Percentiles rank a stretch among this genome's conserved stretches.
phyloP scores from a whole-genome alignment of 2,329 filamentous ascomycete species.

The Elsinoe batatas region DNA sequence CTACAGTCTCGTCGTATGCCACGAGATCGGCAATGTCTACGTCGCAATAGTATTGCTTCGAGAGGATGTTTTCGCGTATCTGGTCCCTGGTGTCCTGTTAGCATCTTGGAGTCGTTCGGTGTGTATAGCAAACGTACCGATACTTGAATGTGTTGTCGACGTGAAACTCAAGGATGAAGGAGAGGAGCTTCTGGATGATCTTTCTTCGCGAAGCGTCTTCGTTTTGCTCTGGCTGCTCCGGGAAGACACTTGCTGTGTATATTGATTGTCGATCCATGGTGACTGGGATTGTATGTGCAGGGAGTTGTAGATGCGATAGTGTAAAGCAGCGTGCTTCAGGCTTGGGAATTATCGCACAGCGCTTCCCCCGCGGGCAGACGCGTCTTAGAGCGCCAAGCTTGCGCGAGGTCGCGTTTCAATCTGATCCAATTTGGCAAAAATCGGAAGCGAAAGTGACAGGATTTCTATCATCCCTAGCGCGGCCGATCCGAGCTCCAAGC shows the following conservation, averaged over 20 bases:
- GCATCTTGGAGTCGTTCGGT: constrained; percentile 14
- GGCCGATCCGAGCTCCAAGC: not conserved
- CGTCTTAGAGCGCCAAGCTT: not conserved
- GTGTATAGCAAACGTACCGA: constrained; percentile 46
- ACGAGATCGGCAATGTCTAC: constrained; percentile 93
- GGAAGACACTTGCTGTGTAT: constrained; percentile 75
- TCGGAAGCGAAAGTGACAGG: not conserved
- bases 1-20: constrained; percentile 90
- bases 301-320: not conserved
- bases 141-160: constrained; percentile 94
- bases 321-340: not conserved
- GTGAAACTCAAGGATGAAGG: constrained; percentile 88
- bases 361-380: constrained; percentile 2
- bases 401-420: constrained; percentile 7
- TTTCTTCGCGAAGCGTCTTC: constrained; percentile 33
- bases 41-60: constrained; percentile 93
- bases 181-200: constrained; percentile 69
- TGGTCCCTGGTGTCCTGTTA: constrained; percentile 60
- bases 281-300: not conserved
- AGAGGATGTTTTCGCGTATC: constrained; percentile 83
- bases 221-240: constrained; percentile 28
- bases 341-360: not conserved
- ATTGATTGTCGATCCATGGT: constrained; percentile 79
- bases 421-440: not conserved
- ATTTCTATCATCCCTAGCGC: not conserved